Base-by-base conservation (phyloP, 148 eudicot species). In the Cornus controversa region DNA sequence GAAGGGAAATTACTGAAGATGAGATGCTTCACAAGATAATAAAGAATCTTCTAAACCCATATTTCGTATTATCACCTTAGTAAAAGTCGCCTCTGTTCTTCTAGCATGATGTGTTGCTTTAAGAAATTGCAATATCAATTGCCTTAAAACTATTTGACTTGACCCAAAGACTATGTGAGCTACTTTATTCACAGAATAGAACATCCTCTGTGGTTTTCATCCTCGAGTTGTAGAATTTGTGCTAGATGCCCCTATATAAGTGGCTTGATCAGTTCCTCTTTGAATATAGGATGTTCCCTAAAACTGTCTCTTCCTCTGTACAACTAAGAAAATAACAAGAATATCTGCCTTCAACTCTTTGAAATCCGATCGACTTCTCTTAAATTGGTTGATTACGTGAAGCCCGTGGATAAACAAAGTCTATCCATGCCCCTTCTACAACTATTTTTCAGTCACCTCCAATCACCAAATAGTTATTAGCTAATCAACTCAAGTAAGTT, bases 401-500 rank as follows among this genome's bases (percentile, higher is more conserved):
- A 11, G 64, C 1, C 24, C 26, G 24, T 45, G 7, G 11, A 75
- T 11, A 0, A 75, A 50, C 34, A 13, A 65, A 24, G 42, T 74
- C 54, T 50, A 40, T 10, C 77, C 58, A 36, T 74, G 69, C 77
- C 57, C 9, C 14, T 40, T 37, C 67, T 65, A 36, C 22, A 42
- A 50, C 58, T 53, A 22, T 37, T 73, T 29, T 57, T 73, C 66
- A 26, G 40, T 72, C 65, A 54, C 40, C 27, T 72, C 64, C 65
- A 34, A 23, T 53, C 40, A 13, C 40, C 50, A 58, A 34, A 36
- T 60, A 73, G 31, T 25, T 20, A 74, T 37, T 14, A 64, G 2
- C 40, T 63, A 42, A 29, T 58, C 14, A 25, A 66, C 62, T 22
- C 63, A 45, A 75, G 40, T 16, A 42, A 66, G 78, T 66, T 65